Percentiles rank a stretch among this genome's conserved stretches.
These are phyloP conservation scores for Pythium biforme DNA, from an alignment of 352 stramenopile genomes.

Conservation along the genomic window DNA sequence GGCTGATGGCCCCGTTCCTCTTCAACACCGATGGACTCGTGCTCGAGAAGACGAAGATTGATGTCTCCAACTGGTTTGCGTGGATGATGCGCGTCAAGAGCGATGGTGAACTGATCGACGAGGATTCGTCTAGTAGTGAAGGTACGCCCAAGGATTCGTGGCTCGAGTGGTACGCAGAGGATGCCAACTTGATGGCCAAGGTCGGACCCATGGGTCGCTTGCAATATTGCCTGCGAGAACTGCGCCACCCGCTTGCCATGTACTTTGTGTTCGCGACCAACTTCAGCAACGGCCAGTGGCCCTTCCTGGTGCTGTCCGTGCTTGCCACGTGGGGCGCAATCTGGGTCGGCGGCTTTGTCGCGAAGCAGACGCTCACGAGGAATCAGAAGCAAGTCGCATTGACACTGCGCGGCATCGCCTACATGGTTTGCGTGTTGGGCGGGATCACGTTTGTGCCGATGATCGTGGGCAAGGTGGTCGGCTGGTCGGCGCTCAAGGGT, in stretches of 20 bases:
- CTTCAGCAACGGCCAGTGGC: slow-evolving; percentile 61
- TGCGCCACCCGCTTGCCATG: slow-evolving; percentile 74
- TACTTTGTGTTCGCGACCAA: slow-evolving; percentile 83
- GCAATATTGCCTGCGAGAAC: slow-evolving; percentile 77
- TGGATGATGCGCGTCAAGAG: slow-evolving; percentile 80
- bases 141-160: slow-evolving; percentile 64
- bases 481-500: slow-evolving; percentile 64
- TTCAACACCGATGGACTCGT: slow-evolving; percentile 88
- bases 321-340: slow-evolving; percentile 13
- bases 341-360: slow-evolving; percentile 49
- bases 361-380: slow-evolving; percentile 45
- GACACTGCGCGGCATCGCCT: slow-evolving; percentile 59
- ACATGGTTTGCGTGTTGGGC: slow-evolving; percentile 70
- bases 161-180: slow-evolving; percentile 71
- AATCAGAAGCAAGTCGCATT: slow-evolving; percentile 63
- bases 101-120: slow-evolving; percentile 34
- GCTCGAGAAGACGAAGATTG: slow-evolving; percentile 80
- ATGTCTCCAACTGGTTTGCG: slow-evolving; percentile 73
- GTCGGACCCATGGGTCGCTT: slow-evolving; percentile 65
- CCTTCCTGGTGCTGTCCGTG: slow-evolving; percentile 33
- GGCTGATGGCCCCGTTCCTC: slow-evolving; percentile 80
- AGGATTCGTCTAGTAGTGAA: slow-evolving; percentile 30
- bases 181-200: slow-evolving; percentile 70
- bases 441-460: slow-evolving; percentile 53
- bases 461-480: slow-evolving; percentile 47